Evolutionary conservation across 31 red algal genomes (phyloP), one percentile per base, ranked within the genome.

Genomic region (Asparagopsis taxiformis): DNA sequence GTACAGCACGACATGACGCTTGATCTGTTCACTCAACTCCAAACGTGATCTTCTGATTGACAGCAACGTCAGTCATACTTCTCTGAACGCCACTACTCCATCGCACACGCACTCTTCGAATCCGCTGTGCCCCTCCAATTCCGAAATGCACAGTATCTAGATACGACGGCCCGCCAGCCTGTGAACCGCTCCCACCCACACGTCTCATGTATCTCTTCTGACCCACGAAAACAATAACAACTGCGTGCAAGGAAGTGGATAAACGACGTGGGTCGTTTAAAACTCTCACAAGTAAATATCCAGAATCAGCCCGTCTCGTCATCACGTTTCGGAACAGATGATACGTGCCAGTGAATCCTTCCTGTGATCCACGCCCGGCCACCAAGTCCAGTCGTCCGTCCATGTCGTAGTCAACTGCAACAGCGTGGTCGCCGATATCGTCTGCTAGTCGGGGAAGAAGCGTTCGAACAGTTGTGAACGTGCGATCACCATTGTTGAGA

Each of bases 351-450:
- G 4, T 6, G 30, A 20, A 25, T 5, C 17, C n/a, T n/a, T 68
- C 64, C 5, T 16, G 17, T 17, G 19, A 65, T 15, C 78, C 78
- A 13, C 72, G 66, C 13, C 66, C 41, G 16, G 48, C 43, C 46
- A 86, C 31, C 5, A 75, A 30, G 44, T 86, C 82, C 49, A 86
- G 23, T 60, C 74, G 62, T 1, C 82, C 82, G 33, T 86, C 82
- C 2, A 65, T 15, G 31, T 86, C 65, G 52, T 70, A 70, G 60
- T 86, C 82, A 25, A 86, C 29, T 3, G 82, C 82, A 34, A 62
- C 65, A 25, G 66, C 82, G 37, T 75, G 43, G 44, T 86, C 59
- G 5, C 82, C 70, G 31, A 55, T 25, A 16, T 51, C 58, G 43
- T 75, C 29, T 65, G 24, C 17, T 32, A 35, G 41, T 30, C 64